Percentiles rank a stretch among this genome's conserved stretches.
phyloP scores from a whole-genome alignment of 768 basidiomycete species.

The Xerocomus brunneocitrinus region DNA sequence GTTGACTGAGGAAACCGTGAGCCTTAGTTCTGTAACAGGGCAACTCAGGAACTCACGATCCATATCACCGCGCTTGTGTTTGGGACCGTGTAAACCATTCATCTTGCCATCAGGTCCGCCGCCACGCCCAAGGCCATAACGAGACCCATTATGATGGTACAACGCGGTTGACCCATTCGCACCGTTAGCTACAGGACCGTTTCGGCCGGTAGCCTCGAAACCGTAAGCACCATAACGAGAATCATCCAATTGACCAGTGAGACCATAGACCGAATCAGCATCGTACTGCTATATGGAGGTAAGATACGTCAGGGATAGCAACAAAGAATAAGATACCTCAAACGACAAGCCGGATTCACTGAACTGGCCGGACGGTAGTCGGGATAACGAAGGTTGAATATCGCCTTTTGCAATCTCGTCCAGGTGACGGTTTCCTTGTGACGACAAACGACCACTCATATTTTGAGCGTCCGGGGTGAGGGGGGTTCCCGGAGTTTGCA shows the following conservation, averaged over 20 bases:
- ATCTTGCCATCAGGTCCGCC: constrained; percentile 69
- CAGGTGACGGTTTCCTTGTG: constrained; percentile 40
- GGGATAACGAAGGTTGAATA: constrained; percentile 68
- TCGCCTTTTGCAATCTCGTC: constrained; percentile 52
- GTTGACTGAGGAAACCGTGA: constrained; percentile 52
- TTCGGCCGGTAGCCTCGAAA: constrained; percentile 46
- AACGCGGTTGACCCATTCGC: constrained; percentile 66
- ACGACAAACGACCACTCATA: constrained; percentile 60
- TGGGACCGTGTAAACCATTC: constrained; percentile 87
- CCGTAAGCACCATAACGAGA: constrained; percentile 55
- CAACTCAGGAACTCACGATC: constrained; percentile 67
- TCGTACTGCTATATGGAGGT: constrained; percentile 44
- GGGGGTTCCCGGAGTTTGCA: constrained; percentile 64
- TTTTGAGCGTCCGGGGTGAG: constrained; percentile 55
- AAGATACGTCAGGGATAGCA: constrained; percentile 6
- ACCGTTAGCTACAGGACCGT: constrained; percentile 31
- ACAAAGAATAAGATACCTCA: constrained; percentile 39
- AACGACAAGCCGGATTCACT: constrained; percentile 52
- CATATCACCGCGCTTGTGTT: constrained; percentile 91
- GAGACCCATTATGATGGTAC: constrained; percentile 72
- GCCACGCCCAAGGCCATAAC: constrained; percentile 67
- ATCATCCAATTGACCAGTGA: constrained; percentile 47
- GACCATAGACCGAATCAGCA: constrained; percentile 47
- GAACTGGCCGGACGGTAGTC: constrained; percentile 56
- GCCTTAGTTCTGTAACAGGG: neutral